phyloP scores from a whole-genome alignment of 2,329 filamentous ascomycete species.

The Fusarium gaditjirri region DNA sequence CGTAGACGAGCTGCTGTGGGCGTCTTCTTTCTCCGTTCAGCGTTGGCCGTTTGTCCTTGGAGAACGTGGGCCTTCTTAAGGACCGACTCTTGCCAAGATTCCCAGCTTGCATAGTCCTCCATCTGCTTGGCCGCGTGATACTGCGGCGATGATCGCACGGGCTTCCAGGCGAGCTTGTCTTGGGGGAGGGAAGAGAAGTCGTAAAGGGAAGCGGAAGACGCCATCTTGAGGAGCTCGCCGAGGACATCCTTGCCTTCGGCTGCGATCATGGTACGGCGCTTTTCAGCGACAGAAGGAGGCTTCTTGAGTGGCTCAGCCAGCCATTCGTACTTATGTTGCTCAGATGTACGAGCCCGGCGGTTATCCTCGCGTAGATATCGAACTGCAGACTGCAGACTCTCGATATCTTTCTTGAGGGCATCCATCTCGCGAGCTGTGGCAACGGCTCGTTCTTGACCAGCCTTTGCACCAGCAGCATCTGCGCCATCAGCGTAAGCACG shows the following conservation, averaged over 20 bases:
- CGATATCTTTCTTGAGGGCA: constrained; percentile 74
- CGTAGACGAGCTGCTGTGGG: constrained; percentile 59
- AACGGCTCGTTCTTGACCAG: constrained; percentile 73
- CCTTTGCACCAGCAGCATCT: constrained; percentile 63
- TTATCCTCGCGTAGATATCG: constrained; percentile 76
- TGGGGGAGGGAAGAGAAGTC: constrained; percentile 67
- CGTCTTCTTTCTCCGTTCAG: constrained; percentile 42
- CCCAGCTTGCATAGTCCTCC: constrained; percentile 73
- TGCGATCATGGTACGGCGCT: constrained; percentile 62
- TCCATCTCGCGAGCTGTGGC: constrained; percentile 80
- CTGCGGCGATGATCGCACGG: constrained; percentile 70
- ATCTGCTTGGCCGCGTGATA: constrained; percentile 73
- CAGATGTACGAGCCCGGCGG: constrained; percentile 66
- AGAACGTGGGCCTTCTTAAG: constrained; percentile 62
- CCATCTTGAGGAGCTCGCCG: constrained; percentile 71
- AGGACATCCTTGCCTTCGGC: constrained; percentile 73
- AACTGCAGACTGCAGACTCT: constrained; percentile 71
- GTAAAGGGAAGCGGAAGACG: constrained; percentile 65
- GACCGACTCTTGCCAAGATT: constrained; percentile 66
- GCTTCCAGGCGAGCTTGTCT: constrained; percentile 74
- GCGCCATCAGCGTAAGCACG: constrained; percentile 64
- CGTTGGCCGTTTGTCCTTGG: constrained; percentile 34
- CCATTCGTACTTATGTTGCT: constrained; percentile 70
- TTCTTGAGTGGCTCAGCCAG: constrained; percentile 67
- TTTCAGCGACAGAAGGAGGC: constrained; percentile 56